These are phyloP conservation scores for Fusarium falciforme DNA, from an alignment of 2,329 filamentous ascomycete species.

Conservation along the genomic window DNA sequence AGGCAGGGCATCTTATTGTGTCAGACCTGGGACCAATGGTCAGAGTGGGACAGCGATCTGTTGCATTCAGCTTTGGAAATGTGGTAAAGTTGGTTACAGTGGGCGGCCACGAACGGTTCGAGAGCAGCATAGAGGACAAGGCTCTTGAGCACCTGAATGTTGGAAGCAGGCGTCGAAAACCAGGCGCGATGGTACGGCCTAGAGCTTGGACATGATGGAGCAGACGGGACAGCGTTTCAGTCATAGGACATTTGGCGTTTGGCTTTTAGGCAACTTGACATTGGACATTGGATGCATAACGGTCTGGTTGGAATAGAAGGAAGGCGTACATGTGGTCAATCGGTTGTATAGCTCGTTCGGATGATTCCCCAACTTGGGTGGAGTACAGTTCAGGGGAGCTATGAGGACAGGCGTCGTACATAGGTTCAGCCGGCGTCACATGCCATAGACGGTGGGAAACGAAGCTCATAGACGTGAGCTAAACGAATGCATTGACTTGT, in stretches of 20 bases:
- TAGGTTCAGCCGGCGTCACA: conserved; percentile 18
- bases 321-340: conserved; percentile 33
- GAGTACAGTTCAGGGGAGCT: conserved; percentile 1
- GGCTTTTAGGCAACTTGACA: background rate
- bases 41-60: conserved; percentile 70
- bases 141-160: conserved; percentile 49
- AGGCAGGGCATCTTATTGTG: conserved; percentile 70
- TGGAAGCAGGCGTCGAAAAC: conserved; percentile 54
- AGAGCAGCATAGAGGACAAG: conserved; percentile 51
- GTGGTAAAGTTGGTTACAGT: conserved; percentile 77
- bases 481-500: background rate
- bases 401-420: conserved; percentile 9
- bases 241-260: conserved; percentile 7
- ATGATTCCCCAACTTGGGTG: conserved; percentile 4
- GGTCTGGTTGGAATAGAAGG: conserved; percentile 28
- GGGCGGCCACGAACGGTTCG: conserved; percentile 71
- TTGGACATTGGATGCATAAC: conserved; percentile 10
- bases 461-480: background rate
- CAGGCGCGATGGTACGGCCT: conserved; percentile 36
- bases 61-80: conserved; percentile 79
- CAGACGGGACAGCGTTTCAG: background rate
- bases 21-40: conserved; percentile 73
- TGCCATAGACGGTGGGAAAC: conserved; percentile 19
- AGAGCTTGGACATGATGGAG: conserved; percentile 38
- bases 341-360: conserved; percentile 21